Evolutionary conservation across 805 yeast genomes (phyloP).

Genomic region (Candida nanaspora): DNA sequence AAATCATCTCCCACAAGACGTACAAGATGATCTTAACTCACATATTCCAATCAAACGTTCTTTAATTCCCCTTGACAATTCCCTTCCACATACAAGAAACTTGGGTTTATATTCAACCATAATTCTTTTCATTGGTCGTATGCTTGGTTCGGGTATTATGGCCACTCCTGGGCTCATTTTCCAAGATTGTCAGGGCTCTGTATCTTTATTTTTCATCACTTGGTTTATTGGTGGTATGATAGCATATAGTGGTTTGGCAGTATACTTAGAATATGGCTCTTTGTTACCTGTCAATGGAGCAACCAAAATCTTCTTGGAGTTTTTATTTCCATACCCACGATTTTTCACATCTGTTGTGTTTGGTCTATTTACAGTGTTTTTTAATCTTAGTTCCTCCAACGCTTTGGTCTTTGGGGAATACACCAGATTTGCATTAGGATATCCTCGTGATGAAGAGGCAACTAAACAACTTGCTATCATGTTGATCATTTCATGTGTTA

Average conservation of each 20-base stretch:
- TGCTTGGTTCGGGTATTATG: slow-evolving; percentile 66
- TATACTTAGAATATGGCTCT: slow-evolving; percentile 59
- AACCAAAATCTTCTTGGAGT: slow-evolving; percentile 57
- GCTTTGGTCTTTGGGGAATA: slow-evolving; percentile 45
- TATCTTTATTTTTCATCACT: slow-evolving; percentile 42
- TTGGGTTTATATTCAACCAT: slow-evolving; percentile 57
- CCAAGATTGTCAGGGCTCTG: slow-evolving; percentile 54
- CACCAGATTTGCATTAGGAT: slow-evolving; percentile 31
- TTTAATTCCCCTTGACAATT: slow-evolving; percentile 12
- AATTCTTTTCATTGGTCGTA: slow-evolving; percentile 52
- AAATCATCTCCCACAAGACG: not conserved
- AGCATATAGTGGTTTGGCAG: slow-evolving; percentile 53
- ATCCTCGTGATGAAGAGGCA: slow-evolving; percentile 23
- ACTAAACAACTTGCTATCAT: slow-evolving; percentile 11
- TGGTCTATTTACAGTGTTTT: slow-evolving; percentile 34
- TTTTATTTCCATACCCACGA: slow-evolving; percentile 48
- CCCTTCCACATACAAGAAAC: slow-evolving; percentile 10
- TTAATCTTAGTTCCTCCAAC: slow-evolving; percentile 37
- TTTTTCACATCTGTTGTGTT: slow-evolving; percentile 34
- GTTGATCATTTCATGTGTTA: slow-evolving; percentile 10
- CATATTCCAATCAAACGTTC: slow-evolving; percentile 6
- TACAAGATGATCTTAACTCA: not conserved
- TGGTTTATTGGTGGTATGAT: slow-evolving; percentile 54
- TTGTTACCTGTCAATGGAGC: slow-evolving; percentile 68
- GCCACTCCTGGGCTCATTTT: slow-evolving; percentile 58